Evolutionary conservation across 1,284 basidiomycete species (phyloP), one percentile per base, ranked within the genome.

Genomic region (Farysia itapuensis): DNA sequence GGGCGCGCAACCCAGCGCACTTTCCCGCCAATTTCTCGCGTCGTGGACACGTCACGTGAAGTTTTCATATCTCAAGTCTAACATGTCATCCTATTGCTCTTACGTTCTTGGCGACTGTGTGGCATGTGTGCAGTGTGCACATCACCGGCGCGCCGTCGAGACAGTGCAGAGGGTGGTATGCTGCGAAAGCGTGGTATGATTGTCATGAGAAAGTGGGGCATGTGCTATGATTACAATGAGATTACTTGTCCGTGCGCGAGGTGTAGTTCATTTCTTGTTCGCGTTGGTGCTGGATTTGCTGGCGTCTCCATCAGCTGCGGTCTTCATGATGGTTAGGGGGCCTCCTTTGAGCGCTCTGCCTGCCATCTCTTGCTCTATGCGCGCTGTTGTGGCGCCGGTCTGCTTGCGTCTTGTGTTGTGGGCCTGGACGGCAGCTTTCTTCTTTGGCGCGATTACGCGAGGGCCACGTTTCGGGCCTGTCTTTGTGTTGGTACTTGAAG

Each of bases 291-390:
- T 57, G 41, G 51, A 51, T 35, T 57, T 48, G 19, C 53, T 47
- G 20, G 83, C 85, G 65, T 87, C 90, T 16, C 82, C 84, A 35
- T 96, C 96, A 79, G 93, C 89, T 28, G 84, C 97, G 66, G 90
- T 90, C 34, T 94, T 91, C 29, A 84, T 97, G 72, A 96, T 93
- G 23, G 91, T 91, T 15, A 67, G 41, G 5, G 64, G 64, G 2
- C 64, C 64, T 28, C 64, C 64, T 21, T 58, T 58, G 25, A 54
- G 43, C 1, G 64, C 64, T 21, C 64, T 34, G 36, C 59, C 50
- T 28, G 58, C 64, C 64, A 67, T 67, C 37, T 67, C 64, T 24
- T 52, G 43, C 39, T 67, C 64, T 37, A 67, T 67, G 30, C 49
- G 40, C 5, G 56, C 42, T 0, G 59, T 64, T 28, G 64, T 63